Evolutionary conservation across 1,284 basidiomycete species (phyloP), one percentile per base, ranked within the genome.

Genomic region (Heliocybe sulcata): DNA sequence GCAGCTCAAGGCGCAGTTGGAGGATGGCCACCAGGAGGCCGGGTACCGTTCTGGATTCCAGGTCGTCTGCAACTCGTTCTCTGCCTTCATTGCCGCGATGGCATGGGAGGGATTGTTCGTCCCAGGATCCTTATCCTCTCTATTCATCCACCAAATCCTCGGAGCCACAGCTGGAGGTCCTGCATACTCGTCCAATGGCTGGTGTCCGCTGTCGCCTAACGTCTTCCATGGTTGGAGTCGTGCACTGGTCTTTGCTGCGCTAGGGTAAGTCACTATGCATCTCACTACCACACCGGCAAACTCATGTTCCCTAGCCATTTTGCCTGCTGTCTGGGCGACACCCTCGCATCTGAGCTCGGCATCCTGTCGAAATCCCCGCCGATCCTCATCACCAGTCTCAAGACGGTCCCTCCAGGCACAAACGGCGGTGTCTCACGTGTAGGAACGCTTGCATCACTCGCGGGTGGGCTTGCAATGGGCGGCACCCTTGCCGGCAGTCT

Each of bases 341-440:
- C 91, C 0, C 79, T 84, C 10, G 82, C 82, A 0, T 91, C 88
- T 14, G 88, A 92, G 69, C 79, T 96, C 22, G 94, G 94, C 27
- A 94, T 93, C 63, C 78, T 93, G 50, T 87, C 90, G 19, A 67
- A 67, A 16, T 76, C 79, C 2, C 76, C 76, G 3, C 94, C 94
- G 0, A 68, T 82, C 42, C 79, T 94, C 27, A 80, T 93, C 61
- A 92, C 92, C 1, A 92, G 87, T 1, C 67, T 87, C 49, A 75
- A 76, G 55, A 61, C 70, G 0, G 92, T 95, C 0, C 94, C 94
- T 0, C 86, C 88, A 0, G 95, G 95, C 0, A 97, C 95, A 1
- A 98, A 98, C 65, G 95, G 95, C 9, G 95, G 81, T 0, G 79
- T 98, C 58, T 90, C 90, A 1, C 54, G 77, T 0, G 77, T 82